These are phyloP conservation scores for Eucalyptus lansdowneana DNA, from an alignment of 345 rosid species.

Conservation along the genomic window DNA sequence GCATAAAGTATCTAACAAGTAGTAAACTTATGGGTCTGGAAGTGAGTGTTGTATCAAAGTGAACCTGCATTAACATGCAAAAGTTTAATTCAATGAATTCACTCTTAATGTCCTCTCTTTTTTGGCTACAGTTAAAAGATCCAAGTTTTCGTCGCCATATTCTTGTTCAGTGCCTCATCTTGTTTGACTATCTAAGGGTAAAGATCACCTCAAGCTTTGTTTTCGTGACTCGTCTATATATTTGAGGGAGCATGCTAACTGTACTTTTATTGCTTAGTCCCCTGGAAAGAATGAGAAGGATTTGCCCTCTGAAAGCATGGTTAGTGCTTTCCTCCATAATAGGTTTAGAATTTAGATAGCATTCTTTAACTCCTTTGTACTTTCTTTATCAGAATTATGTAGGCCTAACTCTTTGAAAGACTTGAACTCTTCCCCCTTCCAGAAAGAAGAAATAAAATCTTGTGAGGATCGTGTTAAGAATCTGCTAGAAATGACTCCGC, in stretches of 20 bases:
- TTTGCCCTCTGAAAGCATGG: conserved; percentile 87
- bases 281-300: conserved; percentile 98
- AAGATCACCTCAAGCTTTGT: neutral
- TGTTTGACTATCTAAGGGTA: conserved; percentile 93
- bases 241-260: neutral
- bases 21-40: conserved; percentile 98
- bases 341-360: neutral
- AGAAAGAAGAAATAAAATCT: conserved; percentile 90
- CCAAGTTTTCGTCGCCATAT: conserved; percentile 93
- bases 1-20: conserved; percentile 94
- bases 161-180: conserved; percentile 93
- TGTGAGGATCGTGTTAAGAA: conserved; percentile 87
- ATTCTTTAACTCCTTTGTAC: neutral
- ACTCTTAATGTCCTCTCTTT: neutral
- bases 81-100: neutral
- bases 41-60: conserved; percentile 21
- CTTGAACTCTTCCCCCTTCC: neutral
- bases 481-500: conserved; percentile 87
- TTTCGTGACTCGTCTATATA: neutral
- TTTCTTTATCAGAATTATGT: neutral
- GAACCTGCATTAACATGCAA: neutral
- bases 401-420: neutral
- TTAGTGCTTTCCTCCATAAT: conserved; percentile 20
- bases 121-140: conserved; percentile 71
- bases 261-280: conserved; percentile 27